phyloP scores from a whole-genome alignment of 2,329 filamentous ascomycete species.

The Calonectria pseudoturangicola region DNA sequence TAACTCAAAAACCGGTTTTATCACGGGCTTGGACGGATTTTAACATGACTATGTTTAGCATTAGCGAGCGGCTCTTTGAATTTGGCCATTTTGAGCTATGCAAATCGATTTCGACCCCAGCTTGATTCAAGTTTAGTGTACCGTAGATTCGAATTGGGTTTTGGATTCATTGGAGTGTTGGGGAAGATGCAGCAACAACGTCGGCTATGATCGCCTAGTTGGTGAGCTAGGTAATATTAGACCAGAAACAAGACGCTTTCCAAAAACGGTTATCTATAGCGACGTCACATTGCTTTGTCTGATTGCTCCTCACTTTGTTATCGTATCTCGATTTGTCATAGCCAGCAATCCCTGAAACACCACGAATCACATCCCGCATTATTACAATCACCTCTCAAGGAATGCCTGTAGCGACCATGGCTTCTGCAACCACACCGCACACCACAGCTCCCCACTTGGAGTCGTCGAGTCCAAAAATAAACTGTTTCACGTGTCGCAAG shows the following conservation, averaged over 20 bases:
- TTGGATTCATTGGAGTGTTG: too few relatives aligned
- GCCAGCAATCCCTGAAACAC: neutral
- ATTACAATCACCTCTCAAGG: neutral
- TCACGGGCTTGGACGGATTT: neutral
- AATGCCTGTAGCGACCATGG: neutral
- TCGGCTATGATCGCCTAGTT: neutral
- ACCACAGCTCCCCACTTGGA: neutral
- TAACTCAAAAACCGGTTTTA: neutral
- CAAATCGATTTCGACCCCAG: too few relatives aligned
- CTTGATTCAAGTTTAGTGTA: too few relatives aligned
- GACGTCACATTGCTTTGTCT: neutral
- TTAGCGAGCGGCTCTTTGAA: too few relatives aligned
- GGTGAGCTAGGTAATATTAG: too few relatives aligned
- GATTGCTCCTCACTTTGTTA: conserved; percentile 6
- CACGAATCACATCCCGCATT: neutral
- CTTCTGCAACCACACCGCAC: too few relatives aligned
- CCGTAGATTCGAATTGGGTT: too few relatives aligned
- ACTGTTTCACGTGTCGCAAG: conserved; percentile 8
- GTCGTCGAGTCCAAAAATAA: neutral
- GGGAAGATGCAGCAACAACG: neutral
- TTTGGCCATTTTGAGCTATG: too few relatives aligned
- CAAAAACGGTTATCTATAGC: neutral
- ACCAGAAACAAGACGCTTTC: neutral
- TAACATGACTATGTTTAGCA: too few relatives aligned
- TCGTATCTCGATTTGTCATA: neutral